Base-by-base conservation (phyloP, 495 filamentous ascomycete species). In the Annulohypoxylon maeteangense region DNA sequence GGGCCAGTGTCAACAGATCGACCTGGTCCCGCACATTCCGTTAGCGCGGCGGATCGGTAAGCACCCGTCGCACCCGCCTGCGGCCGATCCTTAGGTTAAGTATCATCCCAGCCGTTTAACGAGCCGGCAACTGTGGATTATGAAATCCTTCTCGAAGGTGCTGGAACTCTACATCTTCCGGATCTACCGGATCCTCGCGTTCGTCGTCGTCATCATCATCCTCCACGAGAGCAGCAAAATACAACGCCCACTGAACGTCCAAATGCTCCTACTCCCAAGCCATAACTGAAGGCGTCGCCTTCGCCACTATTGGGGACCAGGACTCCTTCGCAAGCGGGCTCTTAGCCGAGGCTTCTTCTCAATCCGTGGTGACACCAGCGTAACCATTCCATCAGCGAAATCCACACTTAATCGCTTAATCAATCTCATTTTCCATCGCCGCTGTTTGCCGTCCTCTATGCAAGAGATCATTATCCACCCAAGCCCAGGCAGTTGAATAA, bases 241-340 rank as follows among this genome's bases (percentile, higher is more conserved):
- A 29, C 40, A 67, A 71, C 11, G 45, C 31, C 6, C 0, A 0
- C 31, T 16, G 22, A 32, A 78, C 60, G 44, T 75, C 67, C 75
- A 72, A 77, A 61, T 73, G 75, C 65, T 77, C 73, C 59, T 75
- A 70, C 27, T 54, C 65, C 75, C 73, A 77, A 34, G 67, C 67
- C 23, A 58, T 72, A 47, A 70, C 70, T 8, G 73, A 73, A 27
- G 75, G 75, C 75, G 68, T 77, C 40, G 68, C 68, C 42, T 62
- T 53, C 1, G 65, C 73, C 48, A 74, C 29, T 0, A 62, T 53
- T 20, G 56, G 16, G n/a, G 18, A 14, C 75, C 75, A 77, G 67
- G 70, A 74, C 58, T 67, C 67, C 54, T 44, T 69, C 25, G 61
- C 68, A 58, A 14, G 54, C 18, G 62, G 66, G 63, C 61, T 50